Evolutionary conservation across 1,284 basidiomycete genomes (phyloP).

Genomic region (Tilletia indica): DNA sequence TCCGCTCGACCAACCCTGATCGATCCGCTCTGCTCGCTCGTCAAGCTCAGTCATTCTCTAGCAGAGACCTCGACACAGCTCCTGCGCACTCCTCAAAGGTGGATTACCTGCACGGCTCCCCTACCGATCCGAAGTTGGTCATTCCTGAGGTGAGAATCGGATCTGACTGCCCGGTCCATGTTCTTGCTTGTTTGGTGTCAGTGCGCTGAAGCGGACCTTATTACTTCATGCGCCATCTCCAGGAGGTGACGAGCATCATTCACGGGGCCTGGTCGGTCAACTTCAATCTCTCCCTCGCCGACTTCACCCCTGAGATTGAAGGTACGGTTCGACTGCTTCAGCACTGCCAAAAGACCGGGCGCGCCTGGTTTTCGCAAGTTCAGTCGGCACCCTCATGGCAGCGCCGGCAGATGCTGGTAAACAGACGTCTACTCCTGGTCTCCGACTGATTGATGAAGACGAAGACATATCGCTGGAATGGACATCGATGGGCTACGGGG

Average conservation of each 20-base stretch:
- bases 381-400: slow-evolving; percentile 5
- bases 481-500: not conserved
- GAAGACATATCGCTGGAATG: not conserved
- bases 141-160: not conserved
- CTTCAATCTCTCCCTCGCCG: slow-evolving; percentile 13
- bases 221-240: not conserved
- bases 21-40: not conserved
- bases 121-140: not conserved
- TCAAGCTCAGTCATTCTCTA: not conserved
- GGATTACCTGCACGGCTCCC: not conserved
- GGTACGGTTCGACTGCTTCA: not conserved
- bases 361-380: slow-evolving; percentile 1
- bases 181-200: not conserved
- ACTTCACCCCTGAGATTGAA: slow-evolving; percentile 16
- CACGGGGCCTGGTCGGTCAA: slow-evolving; percentile 11
- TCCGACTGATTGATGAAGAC: not conserved
- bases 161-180: too few species aligned
- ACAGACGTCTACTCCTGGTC: not conserved
- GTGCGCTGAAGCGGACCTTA: not conserved
- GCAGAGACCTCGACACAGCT: not conserved
- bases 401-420: not conserved
- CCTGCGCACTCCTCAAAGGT: slow-evolving; percentile 3
- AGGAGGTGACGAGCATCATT: slow-evolving; percentile 1
- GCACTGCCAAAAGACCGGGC: not conserved
- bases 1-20: not conserved